Evolutionary conservation across 108 stramenopile genomes (phyloP), one percentile per base, ranked within the genome.

Genomic region (Stephanodiscus triporus): DNA sequence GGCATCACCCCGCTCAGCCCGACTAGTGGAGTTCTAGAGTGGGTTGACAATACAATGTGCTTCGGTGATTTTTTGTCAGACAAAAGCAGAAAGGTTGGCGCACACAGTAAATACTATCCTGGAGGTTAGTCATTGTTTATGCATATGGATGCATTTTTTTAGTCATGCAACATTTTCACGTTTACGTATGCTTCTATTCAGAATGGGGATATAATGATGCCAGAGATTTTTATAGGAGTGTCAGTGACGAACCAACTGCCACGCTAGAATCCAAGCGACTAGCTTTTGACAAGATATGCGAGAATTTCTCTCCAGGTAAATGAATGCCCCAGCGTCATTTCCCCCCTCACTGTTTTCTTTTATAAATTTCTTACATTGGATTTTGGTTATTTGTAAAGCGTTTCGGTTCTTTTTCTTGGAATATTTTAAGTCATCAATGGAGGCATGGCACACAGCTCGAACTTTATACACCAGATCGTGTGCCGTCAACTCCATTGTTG

Each of bases 371-470:
- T 53, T 7, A 34, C 9, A 2, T 20, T 6, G 22, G 2, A 32
- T 32, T 16, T 2, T 24, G 55, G 38, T 38, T 51, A 4, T 22
- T 34, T 49, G 29, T 24, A 38, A 67, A 74, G 85, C 84, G 5
- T 98, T 98, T 74, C 88, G 97, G 5, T 98, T 93, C 84, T 99
- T 99, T 72, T 98, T 98, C 75, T 55, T 97, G 6, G 99, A 99
- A 77, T 74, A 83, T 19, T 98, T 98, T 77, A 83, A 91, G 26
- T 92, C 91, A 45, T 83, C 90, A 34, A 68, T 87, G 76, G 77
- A 87, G 50, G 82, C 89, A 4, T 99, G 98, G 98, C 87, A 95
- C 66, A 64, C 76, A 19, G 95, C 95, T 13, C 89, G 90, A 68
- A 88, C 84, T 71, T 74, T 68, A 24, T 99, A 97, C 81, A 96